These are phyloP conservation scores for Aspergillus bertholletiae DNA, from an alignment of 495 filamentous ascomycete species.

Conservation along the genomic window DNA sequence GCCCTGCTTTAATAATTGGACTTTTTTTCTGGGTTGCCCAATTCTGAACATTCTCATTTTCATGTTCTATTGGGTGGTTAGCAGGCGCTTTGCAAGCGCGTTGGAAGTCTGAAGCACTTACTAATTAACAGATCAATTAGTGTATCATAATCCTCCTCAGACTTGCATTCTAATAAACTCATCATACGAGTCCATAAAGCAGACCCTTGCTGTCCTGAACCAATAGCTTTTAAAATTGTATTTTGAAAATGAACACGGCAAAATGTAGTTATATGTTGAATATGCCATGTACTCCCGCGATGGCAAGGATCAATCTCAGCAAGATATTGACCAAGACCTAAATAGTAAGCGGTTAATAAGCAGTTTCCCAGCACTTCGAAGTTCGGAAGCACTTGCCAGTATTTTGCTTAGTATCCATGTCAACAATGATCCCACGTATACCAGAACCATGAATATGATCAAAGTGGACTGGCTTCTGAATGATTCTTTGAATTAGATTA, in stretches of 20 bases:
- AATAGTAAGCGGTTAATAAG: conserved; percentile 3
- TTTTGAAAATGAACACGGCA: conserved; percentile 3
- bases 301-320: conserved; percentile 1
- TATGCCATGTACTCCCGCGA: background rate
- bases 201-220: background rate
- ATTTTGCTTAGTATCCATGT: too few relatives aligned
- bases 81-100: background rate
- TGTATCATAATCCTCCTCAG: conserved; percentile 5
- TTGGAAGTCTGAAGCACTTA: background rate
- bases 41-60: conserved; percentile 2
- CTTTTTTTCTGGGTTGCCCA: conserved; percentile 10
- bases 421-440: too few relatives aligned
- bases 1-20: conserved; percentile 3
- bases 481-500: conserved; percentile 1
- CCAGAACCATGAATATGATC: conserved; percentile 6
- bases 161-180: conserved; percentile 1
- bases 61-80: conserved; percentile 9
- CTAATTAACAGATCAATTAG: conserved; percentile 3
- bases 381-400: conserved; percentile 5
- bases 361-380: background rate
- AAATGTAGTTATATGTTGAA: conserved; percentile 2
- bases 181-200: conserved; percentile 7
- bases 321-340: conserved; percentile 4
- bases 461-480: background rate
- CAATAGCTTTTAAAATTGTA: conserved; percentile 3